phyloP scores from a whole-genome alignment of 2,329 filamentous ascomycete genomes.

The Aureobasidium namibiae region DNA sequence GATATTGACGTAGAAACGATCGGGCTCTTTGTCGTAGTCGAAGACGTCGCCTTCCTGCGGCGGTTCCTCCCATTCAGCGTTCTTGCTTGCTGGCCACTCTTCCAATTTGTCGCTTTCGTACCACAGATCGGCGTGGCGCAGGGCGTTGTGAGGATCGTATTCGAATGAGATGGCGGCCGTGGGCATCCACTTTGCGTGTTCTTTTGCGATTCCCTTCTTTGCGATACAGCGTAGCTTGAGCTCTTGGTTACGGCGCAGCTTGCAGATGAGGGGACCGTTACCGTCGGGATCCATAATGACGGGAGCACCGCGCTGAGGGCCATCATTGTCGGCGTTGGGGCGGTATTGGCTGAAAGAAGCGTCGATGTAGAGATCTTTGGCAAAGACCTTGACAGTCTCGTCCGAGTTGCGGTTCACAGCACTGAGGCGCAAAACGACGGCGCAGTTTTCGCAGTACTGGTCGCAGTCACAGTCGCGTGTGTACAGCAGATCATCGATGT shows the following conservation, averaged over 20 bases:
- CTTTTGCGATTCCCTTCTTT: conserved; percentile 97
- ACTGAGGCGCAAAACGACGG: conserved; percentile 74
- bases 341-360: conserved; percentile 12
- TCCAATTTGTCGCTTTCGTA: conserved; percentile 74
- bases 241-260: conserved; percentile 83
- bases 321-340: neutral
- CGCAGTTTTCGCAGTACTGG: conserved; percentile 86
- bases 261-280: conserved; percentile 77
- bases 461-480: conserved; percentile 95
- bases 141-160: conserved; percentile 95
- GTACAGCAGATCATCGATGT: conserved; percentile 74
- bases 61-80: conserved; percentile 71
- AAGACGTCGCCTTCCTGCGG: conserved; percentile 77
- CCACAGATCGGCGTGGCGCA: conserved; percentile 89
- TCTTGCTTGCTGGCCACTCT: conserved; percentile 68
- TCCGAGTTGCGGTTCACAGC: conserved; percentile 63
- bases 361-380: conserved; percentile 69
- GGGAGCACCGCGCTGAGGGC: conserved; percentile 51
- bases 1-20: conserved; percentile 80
- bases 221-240: conserved; percentile 85
- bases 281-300: conserved; percentile 77
- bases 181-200: conserved; percentile 96
- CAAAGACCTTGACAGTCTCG: conserved; percentile 89
- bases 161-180: conserved; percentile 91
- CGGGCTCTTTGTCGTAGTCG: conserved; percentile 78